phyloP scores from a whole-genome alignment of 257 asterid species.

The Solanum raphanifolium region DNA sequence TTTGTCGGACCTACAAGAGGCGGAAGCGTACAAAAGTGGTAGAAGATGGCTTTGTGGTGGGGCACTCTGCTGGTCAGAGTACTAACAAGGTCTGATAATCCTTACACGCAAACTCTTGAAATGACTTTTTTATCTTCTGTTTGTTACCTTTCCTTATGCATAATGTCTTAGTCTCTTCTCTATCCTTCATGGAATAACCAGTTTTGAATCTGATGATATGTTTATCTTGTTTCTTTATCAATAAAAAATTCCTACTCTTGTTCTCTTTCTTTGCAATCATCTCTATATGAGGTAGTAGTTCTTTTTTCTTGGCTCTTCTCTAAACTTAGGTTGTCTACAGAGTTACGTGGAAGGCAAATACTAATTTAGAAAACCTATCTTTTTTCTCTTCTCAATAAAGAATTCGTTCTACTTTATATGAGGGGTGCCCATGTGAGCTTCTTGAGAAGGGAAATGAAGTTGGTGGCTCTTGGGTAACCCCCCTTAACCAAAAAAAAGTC shows the following conservation, averaged over 20 bases:
- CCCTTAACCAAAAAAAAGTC: background rate
- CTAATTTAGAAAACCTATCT: background rate
- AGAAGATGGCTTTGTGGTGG: constrained; percentile 14
- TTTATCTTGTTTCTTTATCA: background rate
- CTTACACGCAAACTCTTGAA: background rate
- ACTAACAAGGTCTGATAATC: constrained; percentile 32
- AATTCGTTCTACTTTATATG: background rate
- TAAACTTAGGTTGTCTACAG: background rate
- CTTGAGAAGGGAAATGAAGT: background rate
- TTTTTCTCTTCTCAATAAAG: background rate
- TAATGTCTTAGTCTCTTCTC: background rate
- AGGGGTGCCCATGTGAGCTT: background rate
- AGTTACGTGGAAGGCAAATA: background rate
- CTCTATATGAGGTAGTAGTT: background rate
- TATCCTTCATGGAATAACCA: background rate
- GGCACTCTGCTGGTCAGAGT: constrained; percentile 21
- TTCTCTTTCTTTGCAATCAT: background rate
- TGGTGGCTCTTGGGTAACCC: background rate
- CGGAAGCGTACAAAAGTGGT: constrained; percentile 29
- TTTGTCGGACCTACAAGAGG: constrained; percentile 63
- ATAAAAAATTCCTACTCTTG: background rate
- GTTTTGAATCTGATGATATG: background rate
- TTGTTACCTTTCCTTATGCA: background rate
- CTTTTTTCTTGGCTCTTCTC: background rate
- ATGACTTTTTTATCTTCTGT: background rate